Conservation (phyloP, 176 grass and related monocot species). For the Juncus effusus region DNA sequence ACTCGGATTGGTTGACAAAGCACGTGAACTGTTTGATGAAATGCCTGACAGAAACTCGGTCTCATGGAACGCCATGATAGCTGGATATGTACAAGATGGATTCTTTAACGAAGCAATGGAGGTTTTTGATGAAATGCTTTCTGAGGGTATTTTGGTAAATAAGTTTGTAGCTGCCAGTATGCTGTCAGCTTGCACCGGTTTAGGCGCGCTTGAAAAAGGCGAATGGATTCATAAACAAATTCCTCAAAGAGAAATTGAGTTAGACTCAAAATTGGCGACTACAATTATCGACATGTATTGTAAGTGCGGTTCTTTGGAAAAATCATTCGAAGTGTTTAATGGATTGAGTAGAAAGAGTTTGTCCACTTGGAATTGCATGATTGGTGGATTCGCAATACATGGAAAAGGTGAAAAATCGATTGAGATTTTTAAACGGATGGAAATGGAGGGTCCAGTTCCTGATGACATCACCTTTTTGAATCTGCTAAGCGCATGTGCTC, state of each 20-base stretch:
- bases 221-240: constrained; percentile 58
- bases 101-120: constrained; percentile 56
- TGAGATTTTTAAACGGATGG: constrained; percentile 54
- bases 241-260: constrained; percentile 34
- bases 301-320: constrained; percentile 71
- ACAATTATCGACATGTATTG: constrained; percentile 88
- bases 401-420: constrained; percentile 46
- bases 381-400: constrained; percentile 66
- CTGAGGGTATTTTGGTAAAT: constrained; percentile 37
- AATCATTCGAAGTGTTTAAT: constrained; percentile 49
- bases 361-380: constrained; percentile 85
- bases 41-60: constrained; percentile 71
- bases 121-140: constrained; percentile 59
- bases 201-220: constrained; percentile 43
- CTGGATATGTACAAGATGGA: constrained; percentile 49
- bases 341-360: constrained; percentile 34
- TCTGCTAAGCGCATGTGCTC: constrained; percentile 70
- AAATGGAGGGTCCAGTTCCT: constrained; percentile 32
- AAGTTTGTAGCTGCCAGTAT: constrained; percentile 55
- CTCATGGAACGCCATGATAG: constrained; percentile 88
- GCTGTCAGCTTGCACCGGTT: constrained; percentile 55
- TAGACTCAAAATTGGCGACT: constrained; percentile 58
- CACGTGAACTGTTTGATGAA: constrained; percentile 59
- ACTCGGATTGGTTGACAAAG: constrained; percentile 46
- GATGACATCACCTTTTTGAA: constrained; percentile 77